Conservation (phyloP, 2,329 filamentous ascomycete species). For the Colletotrichum karsti region DNA sequence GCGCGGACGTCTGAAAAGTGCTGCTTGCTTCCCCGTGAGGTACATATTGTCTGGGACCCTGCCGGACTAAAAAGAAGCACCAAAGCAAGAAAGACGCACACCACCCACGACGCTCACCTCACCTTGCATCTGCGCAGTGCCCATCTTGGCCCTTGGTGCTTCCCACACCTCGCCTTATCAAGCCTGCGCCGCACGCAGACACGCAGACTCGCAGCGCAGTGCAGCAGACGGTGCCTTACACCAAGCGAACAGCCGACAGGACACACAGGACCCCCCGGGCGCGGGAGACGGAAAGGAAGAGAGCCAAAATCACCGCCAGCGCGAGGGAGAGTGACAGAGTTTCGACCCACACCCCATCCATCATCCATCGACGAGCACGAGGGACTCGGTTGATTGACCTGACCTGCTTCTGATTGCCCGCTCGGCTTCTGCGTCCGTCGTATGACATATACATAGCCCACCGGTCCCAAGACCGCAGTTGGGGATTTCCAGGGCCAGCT, state of each 20-base stretch:
- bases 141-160: not conserved
- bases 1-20: not conserved
- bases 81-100: conserved; percentile 9
- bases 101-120: not conserved
- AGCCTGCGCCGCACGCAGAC: not conserved
- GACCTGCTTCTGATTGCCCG: not conserved
- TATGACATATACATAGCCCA: conserved; percentile 26
- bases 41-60: conserved; percentile 29
- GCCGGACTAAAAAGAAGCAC: not conserved
- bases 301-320: too few species aligned
- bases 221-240: not conserved
- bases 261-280: not conserved
- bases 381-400: conserved; percentile 2
- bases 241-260: conserved; percentile 5
- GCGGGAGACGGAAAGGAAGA: not conserved
- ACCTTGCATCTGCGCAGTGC: not conserved
- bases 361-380: not conserved
- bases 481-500: not conserved
- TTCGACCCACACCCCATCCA: not conserved
- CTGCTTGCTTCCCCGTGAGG: conserved; percentile 24
- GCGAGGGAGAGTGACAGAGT: not conserved
- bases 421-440: conserved; percentile 4
- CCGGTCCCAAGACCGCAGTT: conserved; percentile 3
- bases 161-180: not conserved
- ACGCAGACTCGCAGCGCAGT: not conserved